Evolutionary conservation across 2,329 filamentous ascomycete genomes (phyloP), one percentile per base, ranked within the genome.

Genomic region (Colletotrichum sp.): DNA sequence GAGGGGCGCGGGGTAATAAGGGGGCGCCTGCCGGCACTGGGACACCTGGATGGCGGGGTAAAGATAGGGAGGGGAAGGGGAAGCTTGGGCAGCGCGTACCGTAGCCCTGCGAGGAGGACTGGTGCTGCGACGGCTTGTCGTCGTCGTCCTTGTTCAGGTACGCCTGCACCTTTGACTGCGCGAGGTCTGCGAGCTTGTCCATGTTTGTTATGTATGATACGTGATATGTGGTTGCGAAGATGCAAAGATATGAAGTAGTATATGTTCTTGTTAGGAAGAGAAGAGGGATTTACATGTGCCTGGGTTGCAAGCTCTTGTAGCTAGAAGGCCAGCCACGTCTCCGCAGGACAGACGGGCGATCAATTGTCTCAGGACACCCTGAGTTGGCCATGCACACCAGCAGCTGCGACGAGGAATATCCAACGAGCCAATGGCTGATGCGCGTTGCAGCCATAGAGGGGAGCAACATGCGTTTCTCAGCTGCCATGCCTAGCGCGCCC

Each of bases 171-270:
- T 81, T 81, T 24, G 62, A 59, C 10, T 49, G 55, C 26, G 71
- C 72, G 62, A 30, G 49, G 79, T 78, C 84, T 77, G 87, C 75
- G 75, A 87, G 74, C 71, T 83, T 84, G 57, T 87, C 84, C 86
- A 87, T 87, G 66, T 24, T 76, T 52, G 64, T 21, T 10, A 36
- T 16, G 24, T 44, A 8, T 36, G 34, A 24, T 39, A n/a, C 18
- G 26, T 30, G 59, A 34, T 62, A 34, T 18, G 16, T 63, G 59
- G n/a, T 8, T 44, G 24, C 16, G 34, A 52, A 39, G 28, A 39
- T 59, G 26, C 28, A 18, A 26, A 15, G 26, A 21, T 6, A 36
- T 60, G 68, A 62, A 36, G 44, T 12, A 52, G 44, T 21, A 52
- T 18, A 44, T 39, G 26, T 65, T 30, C n/a, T 62, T 28, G 57